Evolutionary conservation across 768 basidiomycete species (phyloP), one percentile per base, ranked within the genome.

Genomic region (Jaapia argillacea): DNA sequence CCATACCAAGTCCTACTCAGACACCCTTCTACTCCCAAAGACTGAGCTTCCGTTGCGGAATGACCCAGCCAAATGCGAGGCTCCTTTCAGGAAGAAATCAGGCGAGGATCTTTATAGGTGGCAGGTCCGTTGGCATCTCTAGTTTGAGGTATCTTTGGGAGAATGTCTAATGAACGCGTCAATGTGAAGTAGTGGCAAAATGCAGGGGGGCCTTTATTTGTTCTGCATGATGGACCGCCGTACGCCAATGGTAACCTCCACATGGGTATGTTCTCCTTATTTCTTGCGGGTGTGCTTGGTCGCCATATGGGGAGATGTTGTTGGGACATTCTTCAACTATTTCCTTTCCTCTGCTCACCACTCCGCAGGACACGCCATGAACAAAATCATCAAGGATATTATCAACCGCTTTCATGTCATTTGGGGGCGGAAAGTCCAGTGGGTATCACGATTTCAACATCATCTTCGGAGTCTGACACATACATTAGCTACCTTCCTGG

Each of bases 181-280:
- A n/a, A n/a, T n/a, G n/a, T n/a, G n/a, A n/a, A 21, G 14, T 54
- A 93, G 89, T 74, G 69, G 63, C 65, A 78, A 48, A 78, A 85
- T 53, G 74, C 68, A 10, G 65, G 71, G 25, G 75, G 85, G 2
- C 75, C 79, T 1, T 56, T 79, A 24, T 98, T 92, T 54, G 81
- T 96, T 10, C 68, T 93, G 41, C 92, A 94, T 51, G 94, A 99
- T 59, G 96, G 94, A 0, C 94, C 94, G 24, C 96, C 96, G 0
- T 98, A 98, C 55, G 94, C 94, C 2, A 99, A 99, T 57, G 96
- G 96, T 0, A 77, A 88, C 58, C 66, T 99, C 33, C 94, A 99
- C 58, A 92, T 93, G 70, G 94, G 93, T 94, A 50, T 47, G 65
- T 39, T 23, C 3, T 27, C 22, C 35, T 31, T 33, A 23, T 27